Base-by-base conservation (phyloP, 169 alveolate genomes). In the Cystoisospora suis region DNA sequence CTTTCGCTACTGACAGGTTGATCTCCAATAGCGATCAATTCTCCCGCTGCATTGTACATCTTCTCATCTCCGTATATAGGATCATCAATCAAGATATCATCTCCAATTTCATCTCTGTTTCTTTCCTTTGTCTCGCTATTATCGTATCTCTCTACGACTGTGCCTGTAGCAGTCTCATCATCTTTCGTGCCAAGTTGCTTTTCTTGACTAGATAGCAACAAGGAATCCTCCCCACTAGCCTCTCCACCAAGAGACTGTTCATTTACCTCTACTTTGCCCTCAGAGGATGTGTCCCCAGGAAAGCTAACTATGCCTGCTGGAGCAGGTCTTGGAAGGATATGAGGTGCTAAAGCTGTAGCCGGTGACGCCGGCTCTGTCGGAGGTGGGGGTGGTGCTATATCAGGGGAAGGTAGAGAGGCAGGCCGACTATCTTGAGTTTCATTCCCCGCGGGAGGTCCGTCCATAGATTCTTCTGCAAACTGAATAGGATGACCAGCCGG, bases 61-160 rank as follows among this genome's bases (percentile, higher is more conserved):
- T 65, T 65, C 36, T 65, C 79, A 44, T 65, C 79, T 65, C 79
- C 79, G 42, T 34, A 65, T 34, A 65, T 27, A 4, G 79, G 79
- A 44, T 65, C 79, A 44, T 65, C 79, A 9, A 65, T 65, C 15
- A 65, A 65, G 46, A 65, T 65, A 20, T 65, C 79, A 20, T 65
- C 79, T 3, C 75, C 32, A 29, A n/a, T 5, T 59, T 36, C 27
- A 59, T 17, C 0, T 59, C 75, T 6, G 23, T 0, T 36, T 3
- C 40, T 59, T 7, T 17, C 23, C 75, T 12, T 59, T 7, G 29
- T 17, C 23, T 59, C 23, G 27, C 75, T 7, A 36, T 1, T 0
- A n/a, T n/a, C n/a, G n/a, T n/a, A n/a, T n/a, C n/a, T n/a, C n/a
- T n/a, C n/a, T n/a, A n/a, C n/a, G n/a, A n/a, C n/a, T n/a, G n/a